Evolutionary conservation across 2,329 filamentous ascomycete genomes (phyloP), one percentile per base, ranked within the genome.

Genomic region (Penicillium sp.): DNA sequence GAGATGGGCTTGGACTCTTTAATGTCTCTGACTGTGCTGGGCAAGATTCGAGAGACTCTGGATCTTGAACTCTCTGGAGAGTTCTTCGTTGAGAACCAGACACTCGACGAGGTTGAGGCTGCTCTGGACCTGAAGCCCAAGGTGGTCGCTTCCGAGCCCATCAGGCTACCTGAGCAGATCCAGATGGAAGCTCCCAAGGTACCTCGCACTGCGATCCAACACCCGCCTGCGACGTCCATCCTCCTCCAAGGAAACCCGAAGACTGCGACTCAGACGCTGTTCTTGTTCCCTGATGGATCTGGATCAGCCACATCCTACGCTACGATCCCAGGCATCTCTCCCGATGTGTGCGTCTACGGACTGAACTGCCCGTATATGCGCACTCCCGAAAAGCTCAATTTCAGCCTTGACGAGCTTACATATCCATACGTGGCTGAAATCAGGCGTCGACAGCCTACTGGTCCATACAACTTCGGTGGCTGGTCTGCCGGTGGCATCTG

Each of bases 401-500:
- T 68, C 61, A 69, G 69, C 35, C 65, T 81, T 15, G 69, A 74
- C 12, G 71, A 73, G 25, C 63, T 81, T 4, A 73, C 76, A 4
- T 59, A 61, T 4, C 69, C 69, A 2, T 83, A 78, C 56, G 58
- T 81, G n/a, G 67, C 64, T 5, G 80, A 82, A 58, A 76, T 83
- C 37, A 77, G 75, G 3, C 77, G 77, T n/a, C 74, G 80, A 25
- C 79, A 84, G 62, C 77, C 81, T 4, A 72, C 74, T 12, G 79
- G 80, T 0, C 87, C 88, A 0, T 91, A 90, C 74, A 82, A 83
- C 53, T 75, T 92, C 0, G 84, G 86, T 15, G 90, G 90, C 25
- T 92, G 89, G 90, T 90, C 86, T n/a, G 89, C 88, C 1, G 90
- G 90, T 28, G 89, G 90, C 38, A 88, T 91, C 50, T 87, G 88